Percentiles rank a stretch among this genome's conserved stretches.
Conservation (phyloP, 371 early-diverging fungal species). For the Chytridium lagenaria region DNA sequence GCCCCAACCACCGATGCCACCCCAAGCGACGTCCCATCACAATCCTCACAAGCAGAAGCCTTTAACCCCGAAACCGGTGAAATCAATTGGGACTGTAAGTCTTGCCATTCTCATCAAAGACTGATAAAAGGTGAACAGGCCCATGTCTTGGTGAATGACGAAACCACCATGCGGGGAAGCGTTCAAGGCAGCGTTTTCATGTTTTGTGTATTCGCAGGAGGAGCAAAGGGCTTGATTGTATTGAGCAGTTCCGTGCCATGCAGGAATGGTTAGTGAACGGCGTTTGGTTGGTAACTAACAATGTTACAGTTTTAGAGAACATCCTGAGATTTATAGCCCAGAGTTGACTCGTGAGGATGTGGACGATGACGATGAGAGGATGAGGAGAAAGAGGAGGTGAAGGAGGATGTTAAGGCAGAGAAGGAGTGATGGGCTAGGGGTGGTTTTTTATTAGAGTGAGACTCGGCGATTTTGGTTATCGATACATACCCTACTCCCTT, state of each 20-base stretch:
- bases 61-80: conserved; percentile 80
- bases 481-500: no score
- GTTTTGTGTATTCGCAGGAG: conserved; percentile 89
- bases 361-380: conserved; percentile 48
- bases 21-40: no score
- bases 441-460: no score
- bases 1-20: no score
- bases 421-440: conserved; percentile 4
- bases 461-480: no score
- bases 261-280: conserved; percentile 39
- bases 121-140: conserved; percentile 40
- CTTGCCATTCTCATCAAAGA: background rate
- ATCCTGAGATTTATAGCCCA: conserved; percentile 58
- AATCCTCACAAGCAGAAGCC: conserved; percentile 45
- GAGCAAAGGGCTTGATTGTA: conserved; percentile 68
- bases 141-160: conserved; percentile 97
- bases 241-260: conserved; percentile 61
- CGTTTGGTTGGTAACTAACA: background rate
- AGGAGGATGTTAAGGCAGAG: conserved; percentile 6
- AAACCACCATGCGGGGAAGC: conserved; percentile 93
- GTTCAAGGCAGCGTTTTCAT: conserved; percentile 96
- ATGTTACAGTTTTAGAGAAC: conserved; percentile 45
- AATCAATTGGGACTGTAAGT: conserved; percentile 94
- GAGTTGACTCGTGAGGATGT: conserved; percentile 52
- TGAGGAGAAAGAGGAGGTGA: conserved; percentile 36